Percentiles rank a stretch among this genome's conserved stretches.
phyloP scores from a whole-genome alignment of 176 grass and related monocot genomes.

The Oryza meridionalis region DNA sequence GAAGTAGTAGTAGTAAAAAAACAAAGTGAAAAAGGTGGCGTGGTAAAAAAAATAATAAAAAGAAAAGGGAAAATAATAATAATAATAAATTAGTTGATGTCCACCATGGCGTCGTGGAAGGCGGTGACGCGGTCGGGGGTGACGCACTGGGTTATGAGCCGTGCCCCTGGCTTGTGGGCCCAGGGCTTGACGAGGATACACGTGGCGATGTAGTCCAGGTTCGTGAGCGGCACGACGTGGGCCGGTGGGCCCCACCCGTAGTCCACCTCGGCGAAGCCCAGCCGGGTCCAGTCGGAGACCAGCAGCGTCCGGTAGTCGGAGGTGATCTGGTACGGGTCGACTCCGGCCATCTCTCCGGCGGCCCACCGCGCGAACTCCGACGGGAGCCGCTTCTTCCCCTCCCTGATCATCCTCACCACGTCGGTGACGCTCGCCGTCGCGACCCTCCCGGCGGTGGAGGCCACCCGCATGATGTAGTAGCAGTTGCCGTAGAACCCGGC shows the following conservation, averaged over 20 bases:
- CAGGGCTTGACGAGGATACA: conserved; percentile 93
- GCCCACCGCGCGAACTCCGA: conserved; percentile 75
- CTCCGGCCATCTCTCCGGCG: conserved; percentile 36
- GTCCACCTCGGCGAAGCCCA: conserved; percentile 92
- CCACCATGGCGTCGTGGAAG: conserved; percentile 77
- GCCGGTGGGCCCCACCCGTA: conserved; percentile 85
- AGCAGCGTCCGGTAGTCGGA: conserved; percentile 80
- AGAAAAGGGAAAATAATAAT: not conserved
- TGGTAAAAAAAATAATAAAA: not conserved
- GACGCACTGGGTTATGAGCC: conserved; percentile 90
- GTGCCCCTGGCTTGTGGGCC: conserved; percentile 74
- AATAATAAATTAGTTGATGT: conserved; percentile 38
- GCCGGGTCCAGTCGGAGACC: conserved; percentile 88
- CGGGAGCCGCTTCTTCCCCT: conserved; percentile 74
- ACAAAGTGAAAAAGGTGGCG: not conserved
- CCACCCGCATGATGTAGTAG: conserved; percentile 90
- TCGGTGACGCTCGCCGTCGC: conserved; percentile 49
- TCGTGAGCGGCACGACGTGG: conserved; percentile 85
- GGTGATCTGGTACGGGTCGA: conserved; percentile 91
- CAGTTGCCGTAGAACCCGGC: conserved; percentile 82
- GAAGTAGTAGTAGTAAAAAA: not conserved
- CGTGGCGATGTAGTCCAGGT: conserved; percentile 93
- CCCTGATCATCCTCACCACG: conserved; percentile 74
- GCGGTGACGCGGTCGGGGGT: conserved; percentile 56
- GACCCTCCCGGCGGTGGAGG: conserved; percentile 48